A percentile compares a stretch with the other conserved stretches of the same genome.
Evolutionary conservation across 768 basidiomycete species (phyloP).

Genomic region (Polyporus arcularius): DNA sequence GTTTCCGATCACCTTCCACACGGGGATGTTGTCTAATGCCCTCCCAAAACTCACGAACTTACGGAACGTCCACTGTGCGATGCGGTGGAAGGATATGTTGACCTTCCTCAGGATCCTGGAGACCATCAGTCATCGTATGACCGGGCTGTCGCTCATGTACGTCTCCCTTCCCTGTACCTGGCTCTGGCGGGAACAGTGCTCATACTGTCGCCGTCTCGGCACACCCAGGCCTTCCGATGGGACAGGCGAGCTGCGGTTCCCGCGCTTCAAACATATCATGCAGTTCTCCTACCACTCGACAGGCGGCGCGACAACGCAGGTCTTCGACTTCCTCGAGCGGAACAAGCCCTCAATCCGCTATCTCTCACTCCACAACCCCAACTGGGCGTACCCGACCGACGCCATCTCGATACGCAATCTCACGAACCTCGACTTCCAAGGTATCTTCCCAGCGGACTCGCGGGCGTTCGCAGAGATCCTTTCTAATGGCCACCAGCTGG

Average conservation of each 20-base stretch:
- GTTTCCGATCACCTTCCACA: conserved; percentile 62
- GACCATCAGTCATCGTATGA: conserved; percentile 49
- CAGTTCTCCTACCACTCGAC: conserved; percentile 59
- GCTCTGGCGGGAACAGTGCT: not conserved
- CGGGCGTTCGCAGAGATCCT: conserved; percentile 62
- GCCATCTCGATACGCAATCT: conserved; percentile 62
- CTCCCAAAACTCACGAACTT: conserved; percentile 63
- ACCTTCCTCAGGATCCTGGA: conserved; percentile 57
- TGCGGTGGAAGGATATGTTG: conserved; percentile 52
- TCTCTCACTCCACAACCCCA: conserved; percentile 52
- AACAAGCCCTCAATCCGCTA: conserved; percentile 55
- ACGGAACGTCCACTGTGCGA: conserved; percentile 61
- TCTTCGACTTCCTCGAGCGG: conserved; percentile 52
- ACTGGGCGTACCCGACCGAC: conserved; percentile 58
- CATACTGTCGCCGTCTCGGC: not conserved
- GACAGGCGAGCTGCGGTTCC: conserved; percentile 30
- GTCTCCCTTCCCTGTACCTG: conserved; percentile 4
- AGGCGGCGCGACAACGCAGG: conserved; percentile 39
- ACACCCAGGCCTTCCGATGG: conserved; percentile 29
- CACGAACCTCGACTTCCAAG: conserved; percentile 61
- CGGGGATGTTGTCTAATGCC: conserved; percentile 69
- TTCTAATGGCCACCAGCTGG: conserved; percentile 60
- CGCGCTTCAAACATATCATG: conserved; percentile 43
- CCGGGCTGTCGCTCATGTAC: conserved; percentile 52
- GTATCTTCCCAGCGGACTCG: conserved; percentile 51